A percentile compares a stretch with the other conserved stretches of the same genome.
Conservation (phyloP, 2,329 filamentous ascomycete species). For the Xylaria sp. region DNA sequence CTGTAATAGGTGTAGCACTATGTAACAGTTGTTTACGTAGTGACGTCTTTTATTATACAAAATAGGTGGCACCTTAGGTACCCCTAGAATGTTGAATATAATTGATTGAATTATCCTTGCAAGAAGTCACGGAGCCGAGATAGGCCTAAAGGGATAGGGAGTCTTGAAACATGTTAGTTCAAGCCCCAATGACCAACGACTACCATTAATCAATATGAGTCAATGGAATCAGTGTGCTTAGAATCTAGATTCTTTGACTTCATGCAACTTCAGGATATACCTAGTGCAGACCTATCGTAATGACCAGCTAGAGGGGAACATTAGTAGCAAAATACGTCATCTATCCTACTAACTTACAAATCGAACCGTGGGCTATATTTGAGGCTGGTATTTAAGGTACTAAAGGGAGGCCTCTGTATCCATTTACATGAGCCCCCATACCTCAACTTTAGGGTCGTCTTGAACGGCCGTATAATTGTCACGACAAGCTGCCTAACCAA, state of each 20-base stretch:
- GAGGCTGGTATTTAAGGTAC: neutral
- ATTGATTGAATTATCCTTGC: too few relatives aligned
- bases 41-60: too few relatives aligned
- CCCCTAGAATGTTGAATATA: too few relatives aligned
- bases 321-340: neutral
- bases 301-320: neutral
- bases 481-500: neutral
- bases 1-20: too few relatives aligned
- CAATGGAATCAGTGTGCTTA: neutral
- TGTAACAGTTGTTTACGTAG: too few relatives aligned
- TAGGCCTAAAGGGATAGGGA: too few relatives aligned
- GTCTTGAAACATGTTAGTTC: neutral
- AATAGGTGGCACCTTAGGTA: too few relatives aligned
- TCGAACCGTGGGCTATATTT: neutral
- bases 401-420: constrained; percentile 1
- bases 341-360: neutral
- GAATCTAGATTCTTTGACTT: neutral
- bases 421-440: neutral
- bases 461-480: neutral
- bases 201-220: neutral
- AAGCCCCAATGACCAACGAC: neutral
- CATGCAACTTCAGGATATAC: neutral
- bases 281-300: neutral
- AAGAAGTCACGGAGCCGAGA: too few relatives aligned
- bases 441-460: neutral